Base-by-base conservation (phyloP, 768 basidiomycete genomes). In the Phylloporus sp. region DNA sequence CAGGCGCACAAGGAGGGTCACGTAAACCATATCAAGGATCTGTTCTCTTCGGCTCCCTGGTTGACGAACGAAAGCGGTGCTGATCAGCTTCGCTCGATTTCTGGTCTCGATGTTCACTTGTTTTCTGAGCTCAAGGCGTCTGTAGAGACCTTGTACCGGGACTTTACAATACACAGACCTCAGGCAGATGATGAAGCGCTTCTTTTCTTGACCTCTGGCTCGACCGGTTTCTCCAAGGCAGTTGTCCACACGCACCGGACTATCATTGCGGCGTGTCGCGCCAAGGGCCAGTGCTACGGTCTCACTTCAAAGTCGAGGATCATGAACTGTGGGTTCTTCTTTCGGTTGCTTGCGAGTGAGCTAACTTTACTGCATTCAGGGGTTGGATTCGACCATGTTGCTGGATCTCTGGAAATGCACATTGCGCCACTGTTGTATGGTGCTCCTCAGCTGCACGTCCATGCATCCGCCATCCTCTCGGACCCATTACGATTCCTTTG, bases 361-460 rank as follows among this genome's bases (percentile, higher is more conserved):
- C 47, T 63, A 16, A 59, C 22, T n/a, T n/a, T n/a, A n/a, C n/a
- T 29, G 5, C 2, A 28, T 29, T 12, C 52, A 68, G 67, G 67
- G 75, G 74, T 76, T 8, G 72, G 72, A 13, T 73, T 76, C 38
- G 76, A 76, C 43, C 75, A 76, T 45, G 73, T 77, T 24, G 75
- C 76, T 2, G 73, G 71, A 32, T 68, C 74, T 0, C 62, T 74
- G 1, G 75, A 77, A 43, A 64, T 75, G 53, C 75, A 76, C 47
- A 53, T 76, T 4, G 64, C 73, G 0, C 68, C 74, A 20, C 53
- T 67, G 27, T 52, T 68, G 9, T 70, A 62, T 22, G 71, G 70
- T 4, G 56, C 61, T 32, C 60, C 59, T 5, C 63, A 62, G 26
- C 39, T 65, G 22, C 56, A 60, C 28, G 55, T 63, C 28, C 57